phyloP scores from a whole-genome alignment of 352 stramenopile species.

The Elongisporangium undulatum region DNA sequence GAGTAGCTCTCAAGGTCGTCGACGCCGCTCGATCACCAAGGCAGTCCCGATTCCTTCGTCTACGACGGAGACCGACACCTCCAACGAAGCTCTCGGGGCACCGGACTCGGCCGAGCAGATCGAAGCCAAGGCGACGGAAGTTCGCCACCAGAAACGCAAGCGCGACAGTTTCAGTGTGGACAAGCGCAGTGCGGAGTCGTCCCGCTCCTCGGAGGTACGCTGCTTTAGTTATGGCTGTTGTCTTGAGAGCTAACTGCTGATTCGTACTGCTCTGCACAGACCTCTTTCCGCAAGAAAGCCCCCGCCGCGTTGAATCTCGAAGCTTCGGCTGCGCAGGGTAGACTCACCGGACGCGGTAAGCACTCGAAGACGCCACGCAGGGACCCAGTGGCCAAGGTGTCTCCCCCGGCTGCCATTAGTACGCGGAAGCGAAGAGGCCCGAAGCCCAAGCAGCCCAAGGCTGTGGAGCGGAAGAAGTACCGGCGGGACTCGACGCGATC shows the following conservation, averaged over 20 bases:
- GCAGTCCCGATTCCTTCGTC: not conserved
- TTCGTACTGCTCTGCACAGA: not conserved
- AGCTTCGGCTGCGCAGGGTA: not conserved
- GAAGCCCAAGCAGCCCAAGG: not conserved
- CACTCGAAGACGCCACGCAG: not conserved
- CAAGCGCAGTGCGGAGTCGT: not conserved
- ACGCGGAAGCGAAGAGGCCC: not conserved
- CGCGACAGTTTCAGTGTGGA: slow-evolving; percentile 5
- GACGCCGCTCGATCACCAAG: not conserved
- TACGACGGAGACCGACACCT: not conserved
- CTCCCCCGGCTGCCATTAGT: not conserved
- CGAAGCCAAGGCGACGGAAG: not conserved
- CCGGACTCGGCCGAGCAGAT: not conserved
- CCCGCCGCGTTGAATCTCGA: not conserved
- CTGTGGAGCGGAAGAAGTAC: not conserved
- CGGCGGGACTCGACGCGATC: not conserved
- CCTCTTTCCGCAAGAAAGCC: not conserved
- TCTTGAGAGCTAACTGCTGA: not conserved
- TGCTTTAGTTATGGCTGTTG: not conserved
- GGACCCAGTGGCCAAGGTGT: not conserved
- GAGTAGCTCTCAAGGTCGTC: not conserved
- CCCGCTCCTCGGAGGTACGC: not conserved
- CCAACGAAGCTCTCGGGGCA: not conserved
- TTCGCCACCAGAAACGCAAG: slow-evolving; percentile 23
- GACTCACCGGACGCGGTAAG: not conserved